Conservation (phyloP, 2,329 filamentous ascomycete genomes). For the Aspergillus niger region DNA sequence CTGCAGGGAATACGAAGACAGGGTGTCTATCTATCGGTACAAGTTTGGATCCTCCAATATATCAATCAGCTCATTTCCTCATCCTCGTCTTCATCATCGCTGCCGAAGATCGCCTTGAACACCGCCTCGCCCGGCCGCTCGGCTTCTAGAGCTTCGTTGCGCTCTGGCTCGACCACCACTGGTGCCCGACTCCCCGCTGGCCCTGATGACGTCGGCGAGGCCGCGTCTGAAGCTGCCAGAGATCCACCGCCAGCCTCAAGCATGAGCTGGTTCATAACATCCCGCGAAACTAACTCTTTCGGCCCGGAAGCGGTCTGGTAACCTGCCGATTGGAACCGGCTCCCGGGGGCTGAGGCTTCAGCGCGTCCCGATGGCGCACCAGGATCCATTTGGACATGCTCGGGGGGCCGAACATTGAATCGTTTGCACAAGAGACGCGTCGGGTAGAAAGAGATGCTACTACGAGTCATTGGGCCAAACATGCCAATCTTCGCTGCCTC, state of each 20-base stretch:
- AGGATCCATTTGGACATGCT: constrained; percentile 63
- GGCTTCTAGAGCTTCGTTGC: constrained; percentile 76
- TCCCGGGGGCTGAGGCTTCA: constrained; percentile 21
- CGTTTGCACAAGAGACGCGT: constrained; percentile 87
- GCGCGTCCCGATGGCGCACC: constrained; percentile 41
- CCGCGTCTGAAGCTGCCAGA: constrained; percentile 15
- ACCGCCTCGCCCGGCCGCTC: constrained; percentile 76
- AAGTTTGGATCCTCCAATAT: background rate
- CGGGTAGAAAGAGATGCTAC: constrained; percentile 71
- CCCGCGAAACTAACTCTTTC: constrained; percentile 55
- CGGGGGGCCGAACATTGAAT: constrained; percentile 81
- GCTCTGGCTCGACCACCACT: constrained; percentile 65
- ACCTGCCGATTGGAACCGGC: constrained; percentile 36
- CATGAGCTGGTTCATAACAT: constrained; percentile 59
- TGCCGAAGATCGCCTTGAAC: constrained; percentile 91
- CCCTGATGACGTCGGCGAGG: constrained; percentile 15
- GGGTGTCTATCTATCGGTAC: background rate
- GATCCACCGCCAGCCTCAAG: constrained; percentile 42
- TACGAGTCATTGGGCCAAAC: constrained; percentile 87
- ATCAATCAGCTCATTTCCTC: constrained; percentile 18
- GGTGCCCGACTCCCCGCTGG: constrained; percentile 19
- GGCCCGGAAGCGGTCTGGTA: constrained; percentile 35
- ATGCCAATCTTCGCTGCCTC: constrained; percentile 87
- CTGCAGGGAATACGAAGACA: background rate
- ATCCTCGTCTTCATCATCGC: constrained; percentile 70